Conservation (phyloP, 169 alveolate genomes). For the Cystoisospora suis region DNA sequence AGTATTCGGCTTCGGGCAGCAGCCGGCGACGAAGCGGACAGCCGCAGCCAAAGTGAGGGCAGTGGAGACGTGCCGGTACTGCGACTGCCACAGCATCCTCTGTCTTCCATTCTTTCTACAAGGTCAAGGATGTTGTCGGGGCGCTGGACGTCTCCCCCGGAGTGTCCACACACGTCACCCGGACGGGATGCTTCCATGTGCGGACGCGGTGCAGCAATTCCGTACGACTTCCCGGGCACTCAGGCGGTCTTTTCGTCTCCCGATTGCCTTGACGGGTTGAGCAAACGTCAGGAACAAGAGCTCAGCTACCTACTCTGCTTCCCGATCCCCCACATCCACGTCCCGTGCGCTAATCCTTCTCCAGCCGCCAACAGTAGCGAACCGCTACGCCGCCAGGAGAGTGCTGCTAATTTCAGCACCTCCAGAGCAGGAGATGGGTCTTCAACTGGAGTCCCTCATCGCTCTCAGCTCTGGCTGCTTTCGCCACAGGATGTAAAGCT, state of each 20-base stretch:
- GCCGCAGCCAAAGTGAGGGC: background rate
- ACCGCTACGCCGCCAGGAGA: background rate
- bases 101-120: too few relatives aligned
- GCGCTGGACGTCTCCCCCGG: too few relatives aligned
- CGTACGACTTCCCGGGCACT: too few relatives aligned
- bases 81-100: background rate
- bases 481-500: background rate
- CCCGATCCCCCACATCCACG: constrained; percentile 18
- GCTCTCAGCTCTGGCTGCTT: background rate
- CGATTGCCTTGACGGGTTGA: too few relatives aligned
- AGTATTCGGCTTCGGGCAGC: background rate
- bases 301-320: background rate
- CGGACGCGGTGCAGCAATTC: too few relatives aligned
- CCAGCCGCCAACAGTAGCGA: background rate
- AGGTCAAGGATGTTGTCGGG: too few relatives aligned
- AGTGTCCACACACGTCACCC: too few relatives aligned
- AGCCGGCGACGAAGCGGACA: background rate
- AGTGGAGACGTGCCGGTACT: background rate
- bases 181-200: too few relatives aligned
- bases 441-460: background rate
- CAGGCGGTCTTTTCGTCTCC: too few relatives aligned
- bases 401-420: background rate
- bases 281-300: background rate
- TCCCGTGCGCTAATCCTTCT: background rate
- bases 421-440: too few relatives aligned